Evolutionary conservation across 2,329 filamentous ascomycete genomes (phyloP), one percentile per base, ranked within the genome.

Genomic region (Didymellaceae sp.): DNA sequence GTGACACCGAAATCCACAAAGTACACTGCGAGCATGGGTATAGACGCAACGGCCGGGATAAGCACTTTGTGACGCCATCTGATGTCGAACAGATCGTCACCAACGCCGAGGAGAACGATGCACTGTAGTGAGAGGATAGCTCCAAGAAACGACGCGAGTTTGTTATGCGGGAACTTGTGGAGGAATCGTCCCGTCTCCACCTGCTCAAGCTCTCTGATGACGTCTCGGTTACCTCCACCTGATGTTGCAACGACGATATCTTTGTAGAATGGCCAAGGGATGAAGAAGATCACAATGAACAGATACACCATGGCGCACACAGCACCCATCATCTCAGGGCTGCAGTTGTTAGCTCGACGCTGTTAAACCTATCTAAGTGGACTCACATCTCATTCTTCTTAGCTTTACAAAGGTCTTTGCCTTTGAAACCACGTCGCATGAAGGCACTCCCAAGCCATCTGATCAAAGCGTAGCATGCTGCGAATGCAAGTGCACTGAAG

Each of bases 21-120:
- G 81, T 99, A 99, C 63, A 99, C 89, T 57, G 96, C 90, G 9
- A 99, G 86, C 75, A 97, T 88, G 13, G 94, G 94, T 53, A 97
- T 90, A 37, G 91, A 88, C 49, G 92, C 92, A 63, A 99, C 89
- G 51, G 91, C 94, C 5, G 94, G 94, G 63, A 99, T 97, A 79
- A 97, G 89, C 76, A 97, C 91, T 78, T 99, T 99, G 82, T 99
- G 93, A 45, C 94, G 88, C 94, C 94, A 99, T 70, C 94, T 86
- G 68, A 99, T 96, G 74, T 99, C 94, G 75, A 99, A 96, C 42
- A 97, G 83, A 75, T 99, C 94, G 75, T 99, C 94, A 59, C 91
- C 90, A 53, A 99, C 87, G 45, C 94, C 94, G 25, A 99, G 87
- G 50, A 97, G 87, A 39, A 91, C 89, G 57, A 95, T 91, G 35